Evolutionary conservation across 305 asterid species (phyloP).

Genomic region (Euphrasia arctica): DNA sequence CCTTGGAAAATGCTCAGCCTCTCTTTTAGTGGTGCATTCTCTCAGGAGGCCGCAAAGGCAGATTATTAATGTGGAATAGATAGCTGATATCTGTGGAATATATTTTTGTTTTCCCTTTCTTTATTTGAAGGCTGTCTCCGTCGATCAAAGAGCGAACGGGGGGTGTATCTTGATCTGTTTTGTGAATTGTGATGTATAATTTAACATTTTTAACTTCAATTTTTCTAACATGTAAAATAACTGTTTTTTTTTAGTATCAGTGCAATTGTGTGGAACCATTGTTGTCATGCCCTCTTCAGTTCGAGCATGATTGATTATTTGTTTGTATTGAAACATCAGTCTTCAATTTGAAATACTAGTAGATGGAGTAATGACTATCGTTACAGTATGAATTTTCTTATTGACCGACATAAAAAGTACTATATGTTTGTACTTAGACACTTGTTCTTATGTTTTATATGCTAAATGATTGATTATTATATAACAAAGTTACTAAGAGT

Average conservation of each 20-base stretch:
- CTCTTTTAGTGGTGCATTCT: conserved; percentile 16
- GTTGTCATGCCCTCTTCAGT: no score
- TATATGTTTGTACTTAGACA: no score
- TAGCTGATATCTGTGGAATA: neutral
- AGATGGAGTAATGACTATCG: no score
- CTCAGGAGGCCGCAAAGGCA: conserved; percentile 2
- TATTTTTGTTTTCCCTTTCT: conserved; percentile 19
- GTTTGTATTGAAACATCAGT: no score
- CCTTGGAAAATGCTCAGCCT: conserved; percentile 14
- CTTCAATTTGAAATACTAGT: no score
- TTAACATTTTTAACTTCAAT: conserved; percentile 1
- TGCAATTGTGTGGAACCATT: no score
- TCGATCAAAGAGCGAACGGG: neutral
- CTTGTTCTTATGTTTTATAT: no score
- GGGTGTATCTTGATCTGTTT: conserved; percentile 24
- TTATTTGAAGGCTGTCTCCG: conserved; percentile 11
- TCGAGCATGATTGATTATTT: no score
- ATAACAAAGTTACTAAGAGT: no score
- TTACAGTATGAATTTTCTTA: no score
- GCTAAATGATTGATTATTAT: no score
- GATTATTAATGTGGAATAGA: conserved; percentile 14
- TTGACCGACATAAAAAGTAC: no score
- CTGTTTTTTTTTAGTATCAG: neutral
- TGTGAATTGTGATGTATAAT: neutral
- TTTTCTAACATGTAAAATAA: conserved; percentile 18